phyloP scores from a whole-genome alignment of 306 rosid species.

The Canavalia ensiformis region DNA sequence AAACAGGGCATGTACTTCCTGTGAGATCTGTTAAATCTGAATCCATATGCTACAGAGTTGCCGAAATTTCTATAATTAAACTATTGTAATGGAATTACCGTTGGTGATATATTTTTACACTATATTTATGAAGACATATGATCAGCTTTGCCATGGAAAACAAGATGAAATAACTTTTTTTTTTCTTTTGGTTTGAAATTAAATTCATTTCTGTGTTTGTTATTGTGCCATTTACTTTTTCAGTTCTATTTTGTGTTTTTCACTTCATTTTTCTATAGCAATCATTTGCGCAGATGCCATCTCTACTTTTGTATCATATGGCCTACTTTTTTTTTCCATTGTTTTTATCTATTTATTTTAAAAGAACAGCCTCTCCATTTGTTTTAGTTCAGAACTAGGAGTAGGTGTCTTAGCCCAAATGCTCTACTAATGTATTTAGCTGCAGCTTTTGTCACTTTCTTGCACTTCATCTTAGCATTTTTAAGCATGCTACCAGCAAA shows the following conservation, averaged over 20 bases:
- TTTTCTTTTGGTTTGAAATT: not conserved
- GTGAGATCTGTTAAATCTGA: not conserved
- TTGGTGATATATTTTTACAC: no score
- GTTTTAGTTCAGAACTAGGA: no score
- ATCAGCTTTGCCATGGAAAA: not conserved
- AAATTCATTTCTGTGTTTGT: not conserved
- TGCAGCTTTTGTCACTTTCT: no score
- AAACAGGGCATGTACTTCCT: not conserved
- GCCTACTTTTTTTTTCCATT: not conserved
- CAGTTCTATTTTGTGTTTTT: not conserved
- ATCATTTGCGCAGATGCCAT: not conserved
- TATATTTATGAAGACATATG: not conserved
- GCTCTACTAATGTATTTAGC: no score
- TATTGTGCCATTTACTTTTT: not conserved
- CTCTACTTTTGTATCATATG: not conserved
- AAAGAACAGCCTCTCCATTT: not conserved
- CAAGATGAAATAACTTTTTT: not conserved
- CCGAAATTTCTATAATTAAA: not conserved
- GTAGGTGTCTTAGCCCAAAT: no score
- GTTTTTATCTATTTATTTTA: not conserved
- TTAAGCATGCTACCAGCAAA: no score
- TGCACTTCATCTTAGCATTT: no score
- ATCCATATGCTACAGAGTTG: not conserved
- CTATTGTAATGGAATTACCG: no score
- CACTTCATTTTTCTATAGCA: not conserved